Conservation (phyloP, 2,329 filamentous ascomycete species). For the Microascus cirrosus region DNA sequence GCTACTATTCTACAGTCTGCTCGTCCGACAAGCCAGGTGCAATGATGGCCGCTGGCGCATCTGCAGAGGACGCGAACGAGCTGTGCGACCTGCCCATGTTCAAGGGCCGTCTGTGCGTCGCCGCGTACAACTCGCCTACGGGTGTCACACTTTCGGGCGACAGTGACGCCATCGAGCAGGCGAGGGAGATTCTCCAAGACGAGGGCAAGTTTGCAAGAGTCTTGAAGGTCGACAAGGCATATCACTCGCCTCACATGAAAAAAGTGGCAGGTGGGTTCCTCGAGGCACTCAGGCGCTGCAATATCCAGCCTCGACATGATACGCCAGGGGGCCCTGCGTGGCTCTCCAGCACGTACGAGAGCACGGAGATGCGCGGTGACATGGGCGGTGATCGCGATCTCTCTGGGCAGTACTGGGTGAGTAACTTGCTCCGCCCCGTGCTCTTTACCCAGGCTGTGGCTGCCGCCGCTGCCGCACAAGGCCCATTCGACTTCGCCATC, state of each 20-base stretch:
- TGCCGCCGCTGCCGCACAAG: neutral
- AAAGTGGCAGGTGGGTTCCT: neutral
- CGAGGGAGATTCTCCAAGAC: neutral
- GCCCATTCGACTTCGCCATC: slow-evolving; percentile 8
- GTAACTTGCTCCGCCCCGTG: slow-evolving; percentile 18
- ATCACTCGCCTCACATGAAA: neutral
- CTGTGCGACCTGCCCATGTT: neutral
- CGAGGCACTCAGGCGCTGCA: too few species aligned
- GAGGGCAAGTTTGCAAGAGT: neutral
- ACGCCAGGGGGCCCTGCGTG: too few species aligned
- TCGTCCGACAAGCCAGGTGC: slow-evolving; percentile 6
- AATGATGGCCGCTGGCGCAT: slow-evolving; percentile 17
- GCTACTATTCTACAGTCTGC: slow-evolving; percentile 8
- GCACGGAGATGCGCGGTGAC: neutral
- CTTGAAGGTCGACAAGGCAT: neutral
- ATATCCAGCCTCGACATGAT: too few species aligned
- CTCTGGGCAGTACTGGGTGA: slow-evolving; percentile 14
- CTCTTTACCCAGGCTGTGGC: slow-evolving; percentile 11
- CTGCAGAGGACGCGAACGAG: neutral
- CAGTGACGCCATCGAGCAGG: too few species aligned
- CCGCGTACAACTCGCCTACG: too few species aligned
- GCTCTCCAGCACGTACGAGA: slow-evolving; percentile 4
- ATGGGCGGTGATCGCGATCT: neutral
- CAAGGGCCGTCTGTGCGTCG: too few species aligned
- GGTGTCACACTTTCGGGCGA: too few species aligned